A percentile compares a stretch with the other conserved stretches of the same genome.
These are phyloP conservation scores for Epichloe bromicola DNA, from an alignment of 2,329 filamentous ascomycete genomes.

Conservation along the genomic window DNA sequence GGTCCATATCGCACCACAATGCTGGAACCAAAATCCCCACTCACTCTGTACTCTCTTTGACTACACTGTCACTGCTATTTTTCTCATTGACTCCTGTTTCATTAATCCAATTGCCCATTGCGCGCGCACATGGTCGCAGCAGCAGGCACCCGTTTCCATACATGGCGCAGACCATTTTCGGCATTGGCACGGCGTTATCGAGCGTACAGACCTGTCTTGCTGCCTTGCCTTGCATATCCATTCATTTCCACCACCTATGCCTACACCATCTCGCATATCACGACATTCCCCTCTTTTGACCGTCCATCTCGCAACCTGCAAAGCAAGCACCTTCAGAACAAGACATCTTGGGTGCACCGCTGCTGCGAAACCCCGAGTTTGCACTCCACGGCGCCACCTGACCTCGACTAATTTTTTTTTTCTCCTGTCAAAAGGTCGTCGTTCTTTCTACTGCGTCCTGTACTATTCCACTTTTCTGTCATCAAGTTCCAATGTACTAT, in stretches of 20 bases:
- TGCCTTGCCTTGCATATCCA: background rate
- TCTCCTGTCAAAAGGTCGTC: no score
- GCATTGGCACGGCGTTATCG: background rate
- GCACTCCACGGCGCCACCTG: no score
- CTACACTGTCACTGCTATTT: background rate
- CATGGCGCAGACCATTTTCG: background rate
- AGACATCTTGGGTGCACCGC: no score
- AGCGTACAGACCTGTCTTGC: background rate
- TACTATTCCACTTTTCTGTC: background rate
- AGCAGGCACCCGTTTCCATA: background rate
- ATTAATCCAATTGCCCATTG: background rate
- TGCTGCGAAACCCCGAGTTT: no score
- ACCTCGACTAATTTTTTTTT: no score
- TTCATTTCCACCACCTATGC: background rate
- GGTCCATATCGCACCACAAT: background rate
- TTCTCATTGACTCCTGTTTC: background rate
- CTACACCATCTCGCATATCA: no score
- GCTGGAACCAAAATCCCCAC: background rate
- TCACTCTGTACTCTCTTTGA: background rate
- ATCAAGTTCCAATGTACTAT: background rate
- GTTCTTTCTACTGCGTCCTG: background rate
- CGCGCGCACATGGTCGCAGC: conserved; percentile 3
- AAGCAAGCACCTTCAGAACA: no score
- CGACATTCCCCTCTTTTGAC: no score
- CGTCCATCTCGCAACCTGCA: no score